phyloP scores from a whole-genome alignment of 73 alveolate genomes.

The Tetrahymena elliotti region DNA sequence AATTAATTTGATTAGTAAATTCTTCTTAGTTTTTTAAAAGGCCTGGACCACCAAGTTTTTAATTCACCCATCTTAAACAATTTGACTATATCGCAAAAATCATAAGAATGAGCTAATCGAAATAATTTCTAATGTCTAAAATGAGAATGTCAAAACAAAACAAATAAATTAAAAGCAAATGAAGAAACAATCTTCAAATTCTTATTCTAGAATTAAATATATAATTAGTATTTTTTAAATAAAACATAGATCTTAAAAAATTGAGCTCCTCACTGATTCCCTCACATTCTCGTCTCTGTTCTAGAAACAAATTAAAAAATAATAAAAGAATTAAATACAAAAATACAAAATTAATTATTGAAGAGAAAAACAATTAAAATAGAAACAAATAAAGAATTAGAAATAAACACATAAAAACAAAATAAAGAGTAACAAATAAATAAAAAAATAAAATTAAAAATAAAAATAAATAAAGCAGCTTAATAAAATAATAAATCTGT shows the following conservation, averaged over 20 bases:
- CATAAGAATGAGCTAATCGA: not conserved
- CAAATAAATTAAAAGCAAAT: not conserved
- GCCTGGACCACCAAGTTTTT: not conserved
- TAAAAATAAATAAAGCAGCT: no score
- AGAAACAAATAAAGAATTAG: not conserved
- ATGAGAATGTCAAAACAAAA: not conserved
- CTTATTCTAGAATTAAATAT: not conserved
- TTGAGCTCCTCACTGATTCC: not conserved
- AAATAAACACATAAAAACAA: not conserved
- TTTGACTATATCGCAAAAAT: not conserved
- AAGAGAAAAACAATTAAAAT: not conserved
- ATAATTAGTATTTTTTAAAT: not conserved
- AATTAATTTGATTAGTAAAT: not conserved
- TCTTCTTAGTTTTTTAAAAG: not conserved
- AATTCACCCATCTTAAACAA: not conserved
- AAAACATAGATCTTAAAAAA: not conserved
- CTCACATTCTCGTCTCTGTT: not conserved
- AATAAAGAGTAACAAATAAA: no score
- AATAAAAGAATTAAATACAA: not conserved
- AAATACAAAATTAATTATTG: not conserved
- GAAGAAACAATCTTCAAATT: not conserved
- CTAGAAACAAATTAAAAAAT: not conserved
- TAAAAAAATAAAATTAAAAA: no score
- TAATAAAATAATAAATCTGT: no score
- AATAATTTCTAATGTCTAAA: not conserved